These are phyloP conservation scores for Penicillium glabrum DNA, from an alignment of 2,329 filamentous ascomycete genomes.

Conservation along the genomic window DNA sequence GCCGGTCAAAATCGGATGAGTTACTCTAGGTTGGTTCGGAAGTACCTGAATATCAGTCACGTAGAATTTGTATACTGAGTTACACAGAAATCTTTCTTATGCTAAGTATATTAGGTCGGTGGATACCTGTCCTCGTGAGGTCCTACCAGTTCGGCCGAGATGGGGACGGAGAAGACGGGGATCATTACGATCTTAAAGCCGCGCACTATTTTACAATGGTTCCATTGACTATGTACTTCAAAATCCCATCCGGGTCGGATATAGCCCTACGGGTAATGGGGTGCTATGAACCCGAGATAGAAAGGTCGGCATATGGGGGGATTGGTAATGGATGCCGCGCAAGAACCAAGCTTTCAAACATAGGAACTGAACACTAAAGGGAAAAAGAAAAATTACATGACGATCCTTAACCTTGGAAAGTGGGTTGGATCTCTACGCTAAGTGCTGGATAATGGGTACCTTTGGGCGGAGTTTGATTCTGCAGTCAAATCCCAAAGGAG, in stretches of 20 bases:
- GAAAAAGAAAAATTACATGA: not conserved
- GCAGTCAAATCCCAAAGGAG: not conserved
- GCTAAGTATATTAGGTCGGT: not conserved
- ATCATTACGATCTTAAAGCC: not conserved
- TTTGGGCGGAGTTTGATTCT: not conserved
- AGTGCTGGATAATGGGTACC: not conserved
- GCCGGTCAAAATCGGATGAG: slow-evolving; percentile 17
- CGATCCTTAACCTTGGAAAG: not conserved
- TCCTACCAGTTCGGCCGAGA: slow-evolving; percentile 2
- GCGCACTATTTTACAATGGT: not conserved
- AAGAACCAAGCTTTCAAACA: not conserved
- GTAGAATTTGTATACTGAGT: no score
- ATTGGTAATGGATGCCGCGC: not conserved
- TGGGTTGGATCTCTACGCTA: not conserved
- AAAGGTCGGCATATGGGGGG: not conserved
- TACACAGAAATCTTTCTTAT: no score
- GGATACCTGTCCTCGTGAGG: not conserved
- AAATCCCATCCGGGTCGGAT: not conserved
- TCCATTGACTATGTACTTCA: no score
- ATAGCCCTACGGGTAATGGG: not conserved
- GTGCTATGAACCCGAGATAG: not conserved
- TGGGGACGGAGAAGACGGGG: not conserved
- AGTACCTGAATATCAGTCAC: not conserved
- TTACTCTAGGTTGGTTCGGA: not conserved
- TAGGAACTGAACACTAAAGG: not conserved